These are phyloP conservation scores for Gymnopus androsaceus DNA, from an alignment of 1,284 basidiomycete species.

Conservation along the genomic window DNA sequence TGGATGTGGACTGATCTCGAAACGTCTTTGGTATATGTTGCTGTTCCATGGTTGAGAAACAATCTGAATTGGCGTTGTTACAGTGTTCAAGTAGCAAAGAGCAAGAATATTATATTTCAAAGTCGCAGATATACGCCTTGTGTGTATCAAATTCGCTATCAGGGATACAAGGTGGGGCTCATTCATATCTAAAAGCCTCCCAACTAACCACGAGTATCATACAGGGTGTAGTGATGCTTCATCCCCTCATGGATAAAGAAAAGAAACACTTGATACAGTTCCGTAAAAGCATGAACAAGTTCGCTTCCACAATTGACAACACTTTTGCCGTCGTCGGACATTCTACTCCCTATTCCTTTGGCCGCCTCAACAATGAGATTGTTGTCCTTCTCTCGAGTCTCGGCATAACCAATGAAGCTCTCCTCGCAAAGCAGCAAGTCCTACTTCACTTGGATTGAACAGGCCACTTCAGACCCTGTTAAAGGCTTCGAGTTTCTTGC, in stretches of 20 bases:
- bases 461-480: slow-evolving; percentile 45
- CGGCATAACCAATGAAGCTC: slow-evolving; percentile 53
- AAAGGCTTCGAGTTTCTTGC: slow-evolving; percentile 58
- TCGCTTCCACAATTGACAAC: slow-evolving; percentile 50
- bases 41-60: neutral
- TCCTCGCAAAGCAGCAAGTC: slow-evolving; percentile 56
- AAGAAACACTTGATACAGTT: slow-evolving; percentile 53
- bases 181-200: neutral
- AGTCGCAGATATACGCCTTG: slow-evolving; percentile 57
- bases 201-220: neutral
- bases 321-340: slow-evolving; percentile 67
- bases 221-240: slow-evolving; percentile 63
- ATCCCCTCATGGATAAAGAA: slow-evolving; percentile 51
- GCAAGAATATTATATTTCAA: slow-evolving; percentile 56
- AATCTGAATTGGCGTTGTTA: neutral
- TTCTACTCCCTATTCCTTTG: slow-evolving; percentile 62
- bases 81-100: slow-evolving; percentile 47
- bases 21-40: slow-evolving; percentile 37
- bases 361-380: slow-evolving; percentile 67
- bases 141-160: slow-evolving; percentile 64
- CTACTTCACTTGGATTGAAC: slow-evolving; percentile 58
- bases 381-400: slow-evolving; percentile 64
- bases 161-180: slow-evolving; percentile 50
- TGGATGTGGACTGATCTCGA: slow-evolving; percentile 65
- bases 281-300: slow-evolving; percentile 69